Percentiles rank a stretch among this genome's conserved stretches.
Evolutionary conservation across 2,329 filamentous ascomycete genomes (phyloP).

Genomic region (Fusarium keratoplasticum): DNA sequence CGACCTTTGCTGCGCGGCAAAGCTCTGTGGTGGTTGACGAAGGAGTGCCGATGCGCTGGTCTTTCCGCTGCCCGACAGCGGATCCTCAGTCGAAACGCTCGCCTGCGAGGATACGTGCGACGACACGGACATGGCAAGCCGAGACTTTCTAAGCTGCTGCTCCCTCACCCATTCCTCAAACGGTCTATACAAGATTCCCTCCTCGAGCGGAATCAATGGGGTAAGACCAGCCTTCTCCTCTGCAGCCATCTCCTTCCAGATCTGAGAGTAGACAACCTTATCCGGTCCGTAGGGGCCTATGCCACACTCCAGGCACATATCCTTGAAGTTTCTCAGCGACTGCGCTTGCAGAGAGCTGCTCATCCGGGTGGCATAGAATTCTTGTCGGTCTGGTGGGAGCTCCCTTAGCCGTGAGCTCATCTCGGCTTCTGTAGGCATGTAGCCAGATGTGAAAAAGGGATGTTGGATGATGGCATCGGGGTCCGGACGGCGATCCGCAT

Average conservation of each 20-base stretch:
- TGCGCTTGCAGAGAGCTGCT: conserved; percentile 57
- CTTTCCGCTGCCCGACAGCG: conserved; percentile 48
- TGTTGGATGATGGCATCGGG: conserved; percentile 85
- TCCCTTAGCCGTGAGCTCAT: conserved; percentile 70
- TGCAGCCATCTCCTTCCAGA: conserved; percentile 75
- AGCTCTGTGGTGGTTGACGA: conserved; percentile 70
- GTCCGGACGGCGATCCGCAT: conserved; percentile 79
- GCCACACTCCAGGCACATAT: conserved; percentile 68
- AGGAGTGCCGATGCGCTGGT: conserved; percentile 56
- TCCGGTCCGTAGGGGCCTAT: conserved; percentile 66
- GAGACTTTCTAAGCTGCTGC: conserved; percentile 55
- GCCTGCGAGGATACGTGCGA: conserved; percentile 43
- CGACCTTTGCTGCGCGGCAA: conserved; percentile 73
- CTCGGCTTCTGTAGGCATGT: conserved; percentile 72
- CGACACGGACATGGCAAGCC: conserved; percentile 36
- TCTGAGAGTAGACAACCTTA: conserved; percentile 63
- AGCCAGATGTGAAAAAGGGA: conserved; percentile 81
- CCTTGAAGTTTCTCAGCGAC: conserved; percentile 65
- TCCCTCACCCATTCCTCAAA: conserved; percentile 72
- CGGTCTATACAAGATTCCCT: conserved; percentile 72
- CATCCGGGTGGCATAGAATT: conserved; percentile 66
- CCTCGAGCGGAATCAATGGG: conserved; percentile 70
- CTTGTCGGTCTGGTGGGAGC: conserved; percentile 65
- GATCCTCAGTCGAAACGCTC: conserved; percentile 49
- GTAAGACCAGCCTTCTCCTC: conserved; percentile 75